Evolutionary conservation across 306 rosid genomes (phyloP), one percentile per base, ranked within the genome.

Genomic region (Cucurbita pepo): DNA sequence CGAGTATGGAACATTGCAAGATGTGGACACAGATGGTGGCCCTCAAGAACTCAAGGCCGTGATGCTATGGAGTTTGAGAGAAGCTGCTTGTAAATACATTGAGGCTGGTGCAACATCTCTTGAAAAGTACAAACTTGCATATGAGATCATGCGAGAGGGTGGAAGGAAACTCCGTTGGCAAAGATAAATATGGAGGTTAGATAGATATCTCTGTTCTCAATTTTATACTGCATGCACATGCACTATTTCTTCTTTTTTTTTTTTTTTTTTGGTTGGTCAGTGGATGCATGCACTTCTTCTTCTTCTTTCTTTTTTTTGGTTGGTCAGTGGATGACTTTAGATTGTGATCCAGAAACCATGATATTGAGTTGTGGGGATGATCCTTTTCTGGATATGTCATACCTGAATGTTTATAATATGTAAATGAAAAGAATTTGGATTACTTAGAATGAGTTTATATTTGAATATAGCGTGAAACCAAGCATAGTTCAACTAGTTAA

Each of bases 51-150:
- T 87, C 22, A 87, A 82, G 80, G 81, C 83, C 47, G 81, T 88
- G 86, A 90, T 94, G 97, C 76, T 87, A 16, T 94, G 98, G 98
- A 90, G 97, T 85, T 83, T 94, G 60, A 90, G 98, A 78, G 98
- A 94, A 82, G 85, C 96, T 63, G 97, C 98, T 48, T 82, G 88
- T 72, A 91, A 87, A 84, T 94, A 88, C 80, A 64, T 94, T 76
- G 97, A 90, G 55, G 97, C 97, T 10, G 98, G 98, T 57, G 84
- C 92, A 76, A 52, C 89, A 58, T 94, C 97, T 43, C 83, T 87
- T 43, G 98, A 89, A 77, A 90, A 90, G 83, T 89, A 86, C 83
- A 94, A 84, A 79, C 88, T 94, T 77, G 98, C 98, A 65, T 87
- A 85, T 40, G 98, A 94, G 77, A 90, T 90, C 56, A 83, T 94